These are phyloP conservation scores for Eutrema heterophyllum DNA, from an alignment of 345 rosid genomes.

Conservation along the genomic window DNA sequence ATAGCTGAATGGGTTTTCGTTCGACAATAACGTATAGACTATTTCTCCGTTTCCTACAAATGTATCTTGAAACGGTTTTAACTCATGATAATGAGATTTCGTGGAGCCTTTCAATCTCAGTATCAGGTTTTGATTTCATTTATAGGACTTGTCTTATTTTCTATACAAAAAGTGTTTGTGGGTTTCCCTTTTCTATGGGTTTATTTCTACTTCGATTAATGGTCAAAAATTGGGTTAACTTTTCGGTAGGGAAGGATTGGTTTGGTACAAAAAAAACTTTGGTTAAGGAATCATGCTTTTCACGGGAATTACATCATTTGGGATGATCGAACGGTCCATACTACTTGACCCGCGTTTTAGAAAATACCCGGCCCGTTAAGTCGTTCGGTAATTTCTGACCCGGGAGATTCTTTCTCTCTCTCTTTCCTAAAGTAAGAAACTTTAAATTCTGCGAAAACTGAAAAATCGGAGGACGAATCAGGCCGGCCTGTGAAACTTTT, in stretches of 20 bases:
- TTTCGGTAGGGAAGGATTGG: background rate
- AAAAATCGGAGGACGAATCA: constrained; percentile 15
- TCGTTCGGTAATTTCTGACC: background rate
- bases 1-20: no score
- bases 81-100: no score
- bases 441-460: background rate
- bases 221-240: background rate
- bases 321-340: constrained; percentile 2
- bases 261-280: background rate
- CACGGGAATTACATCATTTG: background rate
- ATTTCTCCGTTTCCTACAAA: no score
- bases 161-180: no score
- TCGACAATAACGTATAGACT: no score
- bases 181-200: no score
- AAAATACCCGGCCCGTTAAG: constrained; percentile 4
- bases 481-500: constrained; percentile 12
- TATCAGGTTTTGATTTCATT: no score
- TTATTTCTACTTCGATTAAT: no score
- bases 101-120: no score
- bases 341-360: background rate
- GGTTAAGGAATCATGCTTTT: background rate
- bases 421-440: constrained; percentile 12
- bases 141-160: no score
- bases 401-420: background rate
- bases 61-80: no score